Base-by-base conservation (phyloP, 2,329 filamentous ascomycete species). In the Chaetomium globosum region DNA sequence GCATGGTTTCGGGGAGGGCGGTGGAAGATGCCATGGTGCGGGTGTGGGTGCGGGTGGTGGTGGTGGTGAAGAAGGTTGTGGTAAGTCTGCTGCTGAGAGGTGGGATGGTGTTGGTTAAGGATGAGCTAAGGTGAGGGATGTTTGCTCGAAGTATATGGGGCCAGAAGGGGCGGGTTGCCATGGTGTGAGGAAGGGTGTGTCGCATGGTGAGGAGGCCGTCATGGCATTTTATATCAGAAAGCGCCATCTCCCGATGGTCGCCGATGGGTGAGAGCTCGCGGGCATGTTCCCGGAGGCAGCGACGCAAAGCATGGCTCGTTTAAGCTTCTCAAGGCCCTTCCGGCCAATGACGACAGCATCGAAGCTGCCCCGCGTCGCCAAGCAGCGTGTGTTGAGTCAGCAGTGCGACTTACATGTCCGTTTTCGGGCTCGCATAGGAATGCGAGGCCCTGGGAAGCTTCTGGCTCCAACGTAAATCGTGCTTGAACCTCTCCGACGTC, bases 1-100 rank as follows among this genome's bases (percentile, higher is more conserved):
- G 69, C 70, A 73, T 73, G 6, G 66, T 67, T 4, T 61, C 10
- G 19, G 71, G 70, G 52, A 72, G 68, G 48, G 64, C 21, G n/a
- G 43, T 62, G 48, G 31, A 19, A 63, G 58, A 26, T 8, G 65
- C 52, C 66, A 68, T 70, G 46, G 19, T 66, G 48, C n/a, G 4
- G 30, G 21, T 49, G 7, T 30, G 28, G 49, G n/a, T 16, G 13
- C 16, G 5, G 30, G 21, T 49, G 7, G 39, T 36, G 33, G n/a
- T 16, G 13, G 28, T 36, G 7, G 39, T 21, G 56, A n/a, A 9
- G 13, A 23, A 52, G 46, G 19, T 51, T n/a, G 16, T 30, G 28
- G n/a, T 23, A 4, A 33, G 60, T 39, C 10, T 48, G 28, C 1
- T 57, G 28, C 13, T 16, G 12, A 9, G 21, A 26, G 12, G 12